These are phyloP conservation scores for Diplodia mutila DNA, from an alignment of 2,329 filamentous ascomycete species.

Conservation along the genomic window DNA sequence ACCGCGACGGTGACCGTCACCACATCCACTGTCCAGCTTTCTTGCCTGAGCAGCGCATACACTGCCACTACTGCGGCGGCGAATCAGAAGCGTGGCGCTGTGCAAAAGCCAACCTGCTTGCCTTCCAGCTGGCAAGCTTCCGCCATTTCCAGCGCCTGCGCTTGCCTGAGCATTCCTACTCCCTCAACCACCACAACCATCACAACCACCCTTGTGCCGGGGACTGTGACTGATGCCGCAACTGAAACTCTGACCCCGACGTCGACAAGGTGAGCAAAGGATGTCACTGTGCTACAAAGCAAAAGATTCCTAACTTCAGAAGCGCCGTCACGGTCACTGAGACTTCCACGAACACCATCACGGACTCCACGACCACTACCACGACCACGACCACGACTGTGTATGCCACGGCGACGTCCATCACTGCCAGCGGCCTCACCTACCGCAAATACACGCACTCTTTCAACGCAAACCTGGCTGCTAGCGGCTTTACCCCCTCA, in stretches of 20 bases:
- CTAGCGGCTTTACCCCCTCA: neutral
- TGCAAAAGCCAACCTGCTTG: slow-evolving; percentile 3
- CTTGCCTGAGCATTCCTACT: neutral
- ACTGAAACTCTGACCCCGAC: neutral
- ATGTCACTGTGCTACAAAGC: neutral
- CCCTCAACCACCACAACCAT: neutral
- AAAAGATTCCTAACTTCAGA: neutral
- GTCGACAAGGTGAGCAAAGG: neutral
- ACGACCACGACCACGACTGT: neutral
- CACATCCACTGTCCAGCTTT: neutral
- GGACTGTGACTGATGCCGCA: neutral
- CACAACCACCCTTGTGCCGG: neutral
- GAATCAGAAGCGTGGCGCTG: neutral
- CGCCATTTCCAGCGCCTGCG: slow-evolving; percentile 1
- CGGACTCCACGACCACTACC: neutral
- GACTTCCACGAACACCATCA: slow-evolving; percentile 2
- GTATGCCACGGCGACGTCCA: neutral
- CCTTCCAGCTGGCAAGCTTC: neutral
- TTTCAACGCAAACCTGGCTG: neutral
- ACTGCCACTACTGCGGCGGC: neutral
- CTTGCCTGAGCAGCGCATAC: slow-evolving; percentile 6
- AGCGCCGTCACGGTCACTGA: slow-evolving; percentile 1
- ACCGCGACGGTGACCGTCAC: slow-evolving; percentile 5
- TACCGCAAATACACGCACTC: slow-evolving; percentile 9
- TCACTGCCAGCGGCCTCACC: neutral